A percentile compares a stretch with the other conserved stretches of the same genome.
Conservation (phyloP, 805 yeast species). For the Myxozyma neglecta region DNA sequence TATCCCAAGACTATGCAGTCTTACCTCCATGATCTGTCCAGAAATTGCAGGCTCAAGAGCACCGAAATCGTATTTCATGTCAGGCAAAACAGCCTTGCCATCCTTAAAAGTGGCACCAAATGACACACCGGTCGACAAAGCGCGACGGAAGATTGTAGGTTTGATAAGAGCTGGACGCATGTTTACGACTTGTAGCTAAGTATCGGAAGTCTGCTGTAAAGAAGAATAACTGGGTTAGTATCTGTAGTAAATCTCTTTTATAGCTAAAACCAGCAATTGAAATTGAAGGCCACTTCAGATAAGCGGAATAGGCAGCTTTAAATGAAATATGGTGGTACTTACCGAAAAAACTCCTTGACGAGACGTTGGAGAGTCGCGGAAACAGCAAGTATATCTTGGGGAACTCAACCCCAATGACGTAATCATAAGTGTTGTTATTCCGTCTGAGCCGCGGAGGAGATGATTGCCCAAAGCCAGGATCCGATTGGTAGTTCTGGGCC, state of each 20-base stretch:
- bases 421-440: neutral
- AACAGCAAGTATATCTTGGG: no score
- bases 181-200: neutral
- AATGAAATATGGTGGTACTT: no score
- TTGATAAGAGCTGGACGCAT: constrained; percentile 15
- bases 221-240: neutral
- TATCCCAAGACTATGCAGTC: neutral
- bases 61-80: constrained; percentile 77
- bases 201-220: constrained; percentile 3
- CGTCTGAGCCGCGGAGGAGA: constrained; percentile 1
- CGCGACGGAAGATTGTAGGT: constrained; percentile 15
- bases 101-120: constrained; percentile 9
- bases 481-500: no score
- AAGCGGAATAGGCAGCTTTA: no score
- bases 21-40: constrained; percentile 70
- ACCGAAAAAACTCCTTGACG: no score
- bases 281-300: neutral
- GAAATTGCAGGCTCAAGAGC: constrained; percentile 86
- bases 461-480: neutral
- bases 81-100: constrained; percentile 58
- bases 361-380: no score
- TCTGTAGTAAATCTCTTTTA: neutral
- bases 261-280: neutral
- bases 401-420: neutral
- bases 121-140: constrained; percentile 9